Base-by-base conservation (phyloP, 306 rosid species). In the Fagus sylvatica region DNA sequence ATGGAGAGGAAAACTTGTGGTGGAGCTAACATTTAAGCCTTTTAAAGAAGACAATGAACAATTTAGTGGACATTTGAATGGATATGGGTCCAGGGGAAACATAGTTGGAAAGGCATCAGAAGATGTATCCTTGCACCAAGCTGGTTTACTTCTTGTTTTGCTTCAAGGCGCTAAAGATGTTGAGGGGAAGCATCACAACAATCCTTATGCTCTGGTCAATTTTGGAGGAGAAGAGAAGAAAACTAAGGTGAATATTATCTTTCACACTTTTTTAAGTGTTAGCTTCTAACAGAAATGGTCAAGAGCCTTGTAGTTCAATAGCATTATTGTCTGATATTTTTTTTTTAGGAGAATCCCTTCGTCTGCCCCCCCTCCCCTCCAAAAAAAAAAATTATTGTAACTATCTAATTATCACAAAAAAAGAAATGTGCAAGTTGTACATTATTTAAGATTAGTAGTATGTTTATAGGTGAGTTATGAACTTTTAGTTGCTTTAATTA, bases 21-120 rank as follows among this genome's bases (percentile, higher is more conserved):
- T 80, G 74, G 77, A 85, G 76, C 60, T 81, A 66, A 78, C 74
- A 49, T 81, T 71, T 46, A 81, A 41, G 48, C 85, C 78, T 71
- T 81, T 81, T 54, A 40, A 48, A 64, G 78, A 74, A 1, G 71
- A 72, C 7, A 28, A 42, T 62, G 78, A 69, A 65, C 67, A 1
- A 62, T 60, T 40, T 36, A 74, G 77, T 57, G 80, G 76, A 17
- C 72, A 64, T 41, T 42, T 53, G 73, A 61, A 78, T 6, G 71
- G 53, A 54, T n/a, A n/a, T 69, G 66, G 39, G 39, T 12, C 48
- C 19, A 59, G 8, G 11, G 55, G 22, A 66, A n/a, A 73, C 16
- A 42, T 42, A 6, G 39, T 17, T 16, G 78, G 74, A 54, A 62
- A 7, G 22, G 4, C 37, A 53, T 76, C 71, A 22, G 6, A 76